Conservation (phyloP, 2,329 filamentous ascomycete species). For the Epichloe aotearoae region DNA sequence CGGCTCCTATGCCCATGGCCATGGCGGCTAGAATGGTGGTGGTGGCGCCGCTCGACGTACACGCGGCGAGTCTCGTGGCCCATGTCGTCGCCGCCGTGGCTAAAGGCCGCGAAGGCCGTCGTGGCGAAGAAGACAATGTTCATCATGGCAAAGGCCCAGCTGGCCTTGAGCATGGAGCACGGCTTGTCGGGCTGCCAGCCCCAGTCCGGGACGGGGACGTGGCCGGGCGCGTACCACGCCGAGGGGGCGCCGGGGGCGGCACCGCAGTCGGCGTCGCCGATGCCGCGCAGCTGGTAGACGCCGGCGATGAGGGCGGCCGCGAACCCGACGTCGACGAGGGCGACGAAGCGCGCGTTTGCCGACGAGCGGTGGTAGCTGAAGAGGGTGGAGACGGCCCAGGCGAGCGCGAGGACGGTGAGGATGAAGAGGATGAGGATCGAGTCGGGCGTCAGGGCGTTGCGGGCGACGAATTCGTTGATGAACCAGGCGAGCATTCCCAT, state of each 20-base stretch:
- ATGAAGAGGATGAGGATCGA: constrained; percentile 56
- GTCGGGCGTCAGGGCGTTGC: constrained; percentile 46
- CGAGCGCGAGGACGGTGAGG: constrained; percentile 47
- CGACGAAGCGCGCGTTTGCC: constrained; percentile 47
- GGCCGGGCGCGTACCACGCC: constrained; percentile 33
- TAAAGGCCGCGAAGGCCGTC: constrained; percentile 57
- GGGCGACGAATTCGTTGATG: constrained; percentile 42
- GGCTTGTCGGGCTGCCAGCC: constrained; percentile 53
- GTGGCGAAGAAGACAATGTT: constrained; percentile 69
- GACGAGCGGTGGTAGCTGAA: constrained; percentile 53
- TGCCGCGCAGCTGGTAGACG: constrained; percentile 46
- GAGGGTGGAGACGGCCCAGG: constrained; percentile 51
- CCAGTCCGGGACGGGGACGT: constrained; percentile 43
- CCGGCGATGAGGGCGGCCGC: constrained; percentile 51
- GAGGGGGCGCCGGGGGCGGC: constrained; percentile 35
- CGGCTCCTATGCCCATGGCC: constrained; percentile 25
- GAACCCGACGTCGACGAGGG: constrained; percentile 46
- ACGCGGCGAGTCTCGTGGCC: constrained; percentile 21
- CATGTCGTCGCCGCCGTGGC: constrained; percentile 41
- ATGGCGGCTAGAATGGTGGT: constrained; percentile 20
- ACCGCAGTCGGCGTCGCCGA: constrained; percentile 52
- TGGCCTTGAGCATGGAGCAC: constrained; percentile 85
- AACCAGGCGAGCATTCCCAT: constrained; percentile 58
- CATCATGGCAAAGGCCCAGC: constrained; percentile 84
- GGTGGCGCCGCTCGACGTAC: constrained; percentile 11